A percentile compares a stretch with the other conserved stretches of the same genome.
phyloP scores from a whole-genome alignment of 495 filamentous ascomycete genomes.

The Elasticomyces elasticus region DNA sequence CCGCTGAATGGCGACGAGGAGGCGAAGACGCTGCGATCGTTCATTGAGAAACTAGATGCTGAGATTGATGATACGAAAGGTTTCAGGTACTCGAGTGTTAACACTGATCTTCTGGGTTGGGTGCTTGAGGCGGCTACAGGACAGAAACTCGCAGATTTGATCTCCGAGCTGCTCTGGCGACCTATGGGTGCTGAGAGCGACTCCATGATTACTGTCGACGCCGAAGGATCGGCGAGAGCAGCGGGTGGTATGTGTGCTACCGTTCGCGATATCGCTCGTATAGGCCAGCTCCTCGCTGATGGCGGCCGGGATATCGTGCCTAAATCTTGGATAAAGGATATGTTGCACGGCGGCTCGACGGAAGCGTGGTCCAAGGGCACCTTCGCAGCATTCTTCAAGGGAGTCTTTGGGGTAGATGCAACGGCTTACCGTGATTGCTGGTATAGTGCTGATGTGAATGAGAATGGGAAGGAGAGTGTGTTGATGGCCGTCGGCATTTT shows the following conservation, averaged over 20 bases:
- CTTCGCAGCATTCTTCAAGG: neutral
- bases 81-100: slow-evolving; percentile 11
- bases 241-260: slow-evolving; percentile 14
- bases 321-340: slow-evolving; percentile 10
- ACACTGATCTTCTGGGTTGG: slow-evolving; percentile 18
- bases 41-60: slow-evolving; percentile 4
- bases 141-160: slow-evolving; percentile 9
- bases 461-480: neutral
- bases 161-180: slow-evolving; percentile 14
- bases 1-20: neutral
- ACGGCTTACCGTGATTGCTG: slow-evolving; percentile 9
- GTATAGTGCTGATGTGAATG: neutral
- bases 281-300: slow-evolving; percentile 11
- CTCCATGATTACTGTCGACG: slow-evolving; percentile 5
- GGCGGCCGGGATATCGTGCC: slow-evolving; percentile 6
- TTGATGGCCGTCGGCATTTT: slow-evolving; percentile 8
- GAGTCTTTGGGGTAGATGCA: neutral
- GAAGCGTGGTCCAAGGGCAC: neutral
- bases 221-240: slow-evolving; percentile 3
- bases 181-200: slow-evolving; percentile 17
- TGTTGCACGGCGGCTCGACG: slow-evolving; percentile 6
- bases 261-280: slow-evolving; percentile 12
- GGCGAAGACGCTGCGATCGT: slow-evolving; percentile 3
- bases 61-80: neutral
- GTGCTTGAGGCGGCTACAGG: slow-evolving; percentile 3